These are phyloP conservation scores for Penicillium cosmopolitanum DNA, from an alignment of 495 filamentous ascomycete genomes.

Conservation along the genomic window DNA sequence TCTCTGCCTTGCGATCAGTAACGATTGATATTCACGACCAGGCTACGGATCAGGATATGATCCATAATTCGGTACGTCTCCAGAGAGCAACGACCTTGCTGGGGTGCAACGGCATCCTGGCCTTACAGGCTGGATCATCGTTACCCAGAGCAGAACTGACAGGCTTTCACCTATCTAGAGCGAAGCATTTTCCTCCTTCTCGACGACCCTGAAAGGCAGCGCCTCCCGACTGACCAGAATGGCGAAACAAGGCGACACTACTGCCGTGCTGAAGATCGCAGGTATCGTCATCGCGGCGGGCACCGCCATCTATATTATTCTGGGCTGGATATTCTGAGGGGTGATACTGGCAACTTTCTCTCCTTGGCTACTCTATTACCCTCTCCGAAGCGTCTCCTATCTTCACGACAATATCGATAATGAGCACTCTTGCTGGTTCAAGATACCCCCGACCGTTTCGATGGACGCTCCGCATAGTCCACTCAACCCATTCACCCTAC, in stretches of 20 bases:
- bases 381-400: background rate
- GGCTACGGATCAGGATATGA: conserved; percentile 80
- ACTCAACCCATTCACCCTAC: no score
- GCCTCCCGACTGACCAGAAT: conserved; percentile 87
- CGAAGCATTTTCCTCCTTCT: conserved; percentile 65
- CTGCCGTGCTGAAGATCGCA: conserved; percentile 85
- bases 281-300: conserved; percentile 79
- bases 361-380: background rate
- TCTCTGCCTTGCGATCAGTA: conserved; percentile 88
- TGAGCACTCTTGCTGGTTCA: conserved; percentile 28
- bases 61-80: conserved; percentile 77
- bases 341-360: background rate
- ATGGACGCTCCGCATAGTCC: background rate
- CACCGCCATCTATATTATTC: conserved; percentile 72
- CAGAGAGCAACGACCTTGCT: conserved; percentile 3
- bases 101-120: background rate
- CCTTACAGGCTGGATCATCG: background rate
- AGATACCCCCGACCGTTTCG: conserved; percentile 9
- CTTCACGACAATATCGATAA: background rate
- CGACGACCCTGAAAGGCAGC: conserved; percentile 73
- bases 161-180: conserved; percentile 37
- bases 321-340: conserved; percentile 65
- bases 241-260: conserved; percentile 87
- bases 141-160: background rate
- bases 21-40: conserved; percentile 99